Conservation (phyloP, 192 early-diverging fungal genomes). For the Dissophora ornata region DNA sequence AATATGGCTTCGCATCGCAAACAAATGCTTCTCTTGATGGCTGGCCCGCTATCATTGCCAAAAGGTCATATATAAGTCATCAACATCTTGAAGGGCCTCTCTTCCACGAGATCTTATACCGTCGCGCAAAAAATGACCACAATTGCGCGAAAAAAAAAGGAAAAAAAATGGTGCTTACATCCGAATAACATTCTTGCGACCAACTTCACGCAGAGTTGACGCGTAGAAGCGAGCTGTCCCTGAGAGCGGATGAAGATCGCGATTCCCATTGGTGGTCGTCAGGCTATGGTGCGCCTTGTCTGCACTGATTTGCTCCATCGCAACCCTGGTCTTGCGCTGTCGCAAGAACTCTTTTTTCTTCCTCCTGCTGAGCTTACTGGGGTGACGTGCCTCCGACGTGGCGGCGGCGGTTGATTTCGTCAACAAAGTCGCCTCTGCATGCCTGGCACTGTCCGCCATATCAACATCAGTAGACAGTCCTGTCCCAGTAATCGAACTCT, state of each 20-base stretch:
- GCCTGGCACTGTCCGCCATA: not conserved
- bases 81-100: too few species aligned
- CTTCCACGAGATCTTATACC: too few species aligned
- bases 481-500: too few species aligned
- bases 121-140: too few species aligned
- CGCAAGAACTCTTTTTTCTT: constrained; percentile 13
- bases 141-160: too few species aligned
- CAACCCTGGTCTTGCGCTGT: constrained; percentile 20
- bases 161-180: too few species aligned
- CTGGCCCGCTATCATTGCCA: constrained; percentile 58
- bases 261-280: not conserved
- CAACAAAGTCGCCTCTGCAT: not conserved
- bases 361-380: constrained; percentile 21
- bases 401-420: not conserved
- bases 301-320: constrained; percentile 40
- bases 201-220: constrained; percentile 60
- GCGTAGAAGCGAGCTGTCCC: constrained; percentile 60
- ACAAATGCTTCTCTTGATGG: constrained; percentile 66
- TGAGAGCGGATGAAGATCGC: constrained; percentile 10
- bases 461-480: not conserved
- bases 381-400: not conserved
- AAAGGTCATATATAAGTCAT: not conserved
- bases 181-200: constrained; percentile 63
- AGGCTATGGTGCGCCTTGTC: constrained; percentile 16
- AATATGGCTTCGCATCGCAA: constrained; percentile 64